Base-by-base conservation (phyloP, 208 protist species). In the Trypanosoma vivax region DNA sequence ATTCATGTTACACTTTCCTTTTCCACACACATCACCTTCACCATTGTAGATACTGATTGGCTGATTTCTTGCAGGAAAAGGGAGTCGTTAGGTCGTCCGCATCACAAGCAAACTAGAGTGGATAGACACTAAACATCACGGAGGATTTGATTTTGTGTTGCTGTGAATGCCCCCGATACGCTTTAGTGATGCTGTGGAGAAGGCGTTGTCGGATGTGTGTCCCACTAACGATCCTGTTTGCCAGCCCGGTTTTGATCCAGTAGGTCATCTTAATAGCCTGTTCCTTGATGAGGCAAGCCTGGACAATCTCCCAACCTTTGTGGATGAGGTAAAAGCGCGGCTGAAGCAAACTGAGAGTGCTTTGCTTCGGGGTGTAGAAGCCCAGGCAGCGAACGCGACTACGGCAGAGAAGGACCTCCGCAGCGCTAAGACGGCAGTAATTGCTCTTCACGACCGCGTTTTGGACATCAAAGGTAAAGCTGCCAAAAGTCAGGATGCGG, bases 181-280 rank as follows among this genome's bases (percentile, higher is more conserved):
- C 19, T 92, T 90, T 62, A 92, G 77, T 56, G 67, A 43, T 16
- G 73, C 65, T 16, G 90, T 94, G 21, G 85, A 96, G 54, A 57
- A 52, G 25, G 83, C 83, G 3, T 72, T 96, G 16, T 74, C 79
- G 5, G 81, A 87, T 47, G 72, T 90, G n/a, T 88, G 79, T 33
- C 86, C 85, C 6, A 70, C 75, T 1, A 65, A 70, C 7, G 88
- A 94, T 58, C 55, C 85, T 3, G 82, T 93, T 50, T 86, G 95
- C 52, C 56, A 70, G 5, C 62, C 66, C 14, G 63, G 91, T 47
- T 97, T 98, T 56, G 84, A 97, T 58, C 81, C 93, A 10, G 79
- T 97, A 2, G 73, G 80, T 19, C 97, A 96, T 76, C 73, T 98
- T 18, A 98, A 98, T 74, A 83, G 73, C 34, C 63, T 73, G 35